A percentile compares a stretch with the other conserved stretches of the same genome.
These are phyloP conservation scores for Platanthera zijinensis DNA, from an alignment of 106 monocot species.

Conservation along the genomic window DNA sequence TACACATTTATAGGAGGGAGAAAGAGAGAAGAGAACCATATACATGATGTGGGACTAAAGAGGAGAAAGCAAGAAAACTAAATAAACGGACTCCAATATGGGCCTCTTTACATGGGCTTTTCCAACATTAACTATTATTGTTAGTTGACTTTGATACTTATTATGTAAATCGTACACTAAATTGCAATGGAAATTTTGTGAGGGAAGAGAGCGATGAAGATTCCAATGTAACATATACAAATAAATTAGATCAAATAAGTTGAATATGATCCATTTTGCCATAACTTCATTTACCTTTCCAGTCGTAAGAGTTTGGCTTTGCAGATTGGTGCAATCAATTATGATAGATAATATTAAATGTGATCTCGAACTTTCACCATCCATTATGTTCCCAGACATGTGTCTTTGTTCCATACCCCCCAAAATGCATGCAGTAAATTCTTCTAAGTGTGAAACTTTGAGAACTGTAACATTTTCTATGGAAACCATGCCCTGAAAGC, in stretches of 20 bases:
- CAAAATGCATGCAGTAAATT: constrained; percentile 42
- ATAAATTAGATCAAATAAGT: neutral
- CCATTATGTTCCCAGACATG: constrained; percentile 75
- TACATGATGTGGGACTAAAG: too few species aligned
- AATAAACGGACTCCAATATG: too few species aligned
- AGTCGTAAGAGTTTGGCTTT: constrained; percentile 69
- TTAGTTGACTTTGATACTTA: neutral
- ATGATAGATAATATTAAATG: constrained; percentile 84
- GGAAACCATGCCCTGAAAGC: too few species aligned
- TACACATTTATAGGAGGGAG: too few species aligned
- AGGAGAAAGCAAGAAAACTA: too few species aligned
- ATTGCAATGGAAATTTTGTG: neutral
- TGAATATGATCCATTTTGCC: neutral
- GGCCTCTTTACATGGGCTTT: too few species aligned
- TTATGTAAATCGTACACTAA: neutral
- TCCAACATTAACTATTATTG: neutral
- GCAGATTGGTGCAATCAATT: constrained; percentile 91
- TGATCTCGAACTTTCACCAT: constrained; percentile 95
- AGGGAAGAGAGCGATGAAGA: neutral
- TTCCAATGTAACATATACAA: neutral
- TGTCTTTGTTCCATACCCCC: constrained; percentile 80
- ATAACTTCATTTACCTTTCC: constrained; percentile 47
- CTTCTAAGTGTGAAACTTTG: constrained; percentile 59
- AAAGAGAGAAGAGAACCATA: too few species aligned
- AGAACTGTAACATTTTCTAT: too few species aligned